Base-by-base conservation (phyloP, 106 monocot species). In the Phalaenopsis aphrodite region DNA sequence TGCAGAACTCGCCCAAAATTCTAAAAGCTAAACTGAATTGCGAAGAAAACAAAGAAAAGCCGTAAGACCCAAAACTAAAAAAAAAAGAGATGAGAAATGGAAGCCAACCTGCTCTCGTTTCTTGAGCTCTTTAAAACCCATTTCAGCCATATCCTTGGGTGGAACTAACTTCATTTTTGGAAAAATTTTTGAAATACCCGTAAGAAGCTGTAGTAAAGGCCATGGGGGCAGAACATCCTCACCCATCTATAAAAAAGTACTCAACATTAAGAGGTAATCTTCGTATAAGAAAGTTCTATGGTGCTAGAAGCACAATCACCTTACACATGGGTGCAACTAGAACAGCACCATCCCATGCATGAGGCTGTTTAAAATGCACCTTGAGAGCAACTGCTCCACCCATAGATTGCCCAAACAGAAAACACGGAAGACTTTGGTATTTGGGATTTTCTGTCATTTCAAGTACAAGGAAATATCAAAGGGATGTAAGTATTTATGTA, bases 291-390 rank as follows among this genome's bases (percentile, higher is more conserved):
- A 43, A 43, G 43, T 74, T 43, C 17, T 18, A 43, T 5, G 2
- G 5, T 42, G 7, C 19, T 6, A 19, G 42, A 7, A 74, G 74
- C 19, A 17, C 3, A n/a, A 39, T 83, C 87, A 94, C 94, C 86
- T 98, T 94, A 72, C 97, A 98, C 97, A 98, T 98, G 2, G 97
- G 97, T 69, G 97, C 97, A 84, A 98, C 92, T 30, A 98, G 83
- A 30, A 98, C 77, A 42, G 97, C 94, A 80, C 97, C 97, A 89
- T 89, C 73, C 97, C 97, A 98, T 64, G 81, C 81, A 80, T 78
- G 49, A 2, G 92, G 86, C 58, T 92, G 90, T 36, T 89, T 88
- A 42, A 97, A 90, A 76, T 94, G 94, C 58, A 94, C 79, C 77
- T 97, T 97, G 78, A 97, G 77, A 69, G 97, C 92, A 84, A 97